These are phyloP conservation scores for Epichloe baconii DNA, from an alignment of 2,329 filamentous ascomycete genomes.

Conservation along the genomic window DNA sequence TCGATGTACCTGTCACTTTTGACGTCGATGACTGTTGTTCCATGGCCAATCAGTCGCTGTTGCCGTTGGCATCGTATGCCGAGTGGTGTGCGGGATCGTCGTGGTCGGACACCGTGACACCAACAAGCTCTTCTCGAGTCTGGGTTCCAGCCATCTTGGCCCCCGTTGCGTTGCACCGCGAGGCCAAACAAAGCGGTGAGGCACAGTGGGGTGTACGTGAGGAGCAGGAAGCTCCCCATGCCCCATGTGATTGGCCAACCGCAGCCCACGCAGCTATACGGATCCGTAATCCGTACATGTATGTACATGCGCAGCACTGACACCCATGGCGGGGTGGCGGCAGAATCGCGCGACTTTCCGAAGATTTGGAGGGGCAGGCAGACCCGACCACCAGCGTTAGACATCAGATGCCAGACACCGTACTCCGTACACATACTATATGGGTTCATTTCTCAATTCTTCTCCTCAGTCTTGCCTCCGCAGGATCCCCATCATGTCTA, in stretches of 20 bases:
- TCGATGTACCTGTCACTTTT: conserved; percentile 58
- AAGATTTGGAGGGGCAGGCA: conserved; percentile 19
- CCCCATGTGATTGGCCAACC: neutral
- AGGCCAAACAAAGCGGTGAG: neutral
- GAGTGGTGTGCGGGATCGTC: conserved; percentile 3
- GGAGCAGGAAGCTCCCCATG: neutral
- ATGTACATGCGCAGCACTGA: neutral
- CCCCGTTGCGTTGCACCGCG: neutral
- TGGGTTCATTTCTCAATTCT: neutral
- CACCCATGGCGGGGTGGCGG: conserved; percentile 18
- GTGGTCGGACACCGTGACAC: neutral
- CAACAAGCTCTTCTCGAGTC: too few relatives aligned
- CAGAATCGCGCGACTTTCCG: conserved; percentile 14
- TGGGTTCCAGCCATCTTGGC: neutral
- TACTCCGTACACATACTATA: neutral
- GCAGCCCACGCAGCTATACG: neutral
- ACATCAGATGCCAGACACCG: too few relatives aligned
- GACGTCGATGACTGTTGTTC: conserved; percentile 57
- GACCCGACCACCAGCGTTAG: conserved; percentile 9
- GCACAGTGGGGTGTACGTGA: neutral
- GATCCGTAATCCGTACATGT: too few relatives aligned
- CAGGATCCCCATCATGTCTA: conserved; percentile 28
- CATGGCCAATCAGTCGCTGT: conserved; percentile 30
- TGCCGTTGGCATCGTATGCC: conserved; percentile 16
- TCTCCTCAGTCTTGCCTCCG: neutral